Percentiles rank a stretch among this genome's conserved stretches.
phyloP scores from a whole-genome alignment of 106 monocot genomes.

The Dendrobium catenatum region DNA sequence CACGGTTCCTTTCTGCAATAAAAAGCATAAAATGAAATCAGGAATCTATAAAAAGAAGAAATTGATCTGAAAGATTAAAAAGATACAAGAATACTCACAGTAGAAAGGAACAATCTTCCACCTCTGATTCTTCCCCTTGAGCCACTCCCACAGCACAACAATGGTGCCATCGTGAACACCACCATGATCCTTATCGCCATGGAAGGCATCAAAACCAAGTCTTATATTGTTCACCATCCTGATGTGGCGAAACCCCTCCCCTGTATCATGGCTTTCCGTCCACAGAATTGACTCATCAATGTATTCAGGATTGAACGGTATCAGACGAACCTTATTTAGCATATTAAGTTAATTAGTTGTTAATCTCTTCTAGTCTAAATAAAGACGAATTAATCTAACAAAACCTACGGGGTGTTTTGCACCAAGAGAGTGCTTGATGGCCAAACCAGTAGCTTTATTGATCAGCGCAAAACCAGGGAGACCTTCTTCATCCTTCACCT shows the following conservation, averaged over 20 bases:
- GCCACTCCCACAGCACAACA: conserved; percentile 45
- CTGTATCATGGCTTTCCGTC: conserved; percentile 46
- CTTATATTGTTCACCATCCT: conserved; percentile 58
- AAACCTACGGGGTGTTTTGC: conserved; percentile 42
- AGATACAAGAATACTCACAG: not conserved
- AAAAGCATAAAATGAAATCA: not conserved
- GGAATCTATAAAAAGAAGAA: not conserved
- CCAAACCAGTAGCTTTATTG: conserved; percentile 59
- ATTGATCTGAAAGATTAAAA: not conserved
- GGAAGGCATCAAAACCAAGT: conserved; percentile 46
- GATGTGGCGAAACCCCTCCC: conserved; percentile 36
- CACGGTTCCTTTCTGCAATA: not conserved
- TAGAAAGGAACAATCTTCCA: conserved; percentile 28
- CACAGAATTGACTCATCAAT: conserved; percentile 45
- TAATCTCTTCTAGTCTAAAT: not conserved
- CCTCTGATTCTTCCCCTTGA: conserved; percentile 44
- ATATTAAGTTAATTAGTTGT: not conserved
- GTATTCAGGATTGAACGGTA: conserved; percentile 40
- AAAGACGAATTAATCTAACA: not conserved
- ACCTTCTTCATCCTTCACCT: conserved; percentile 77
- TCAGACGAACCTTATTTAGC: conserved; percentile 28
- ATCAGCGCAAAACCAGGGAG: conserved; percentile 62
- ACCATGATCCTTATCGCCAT: conserved; percentile 50
- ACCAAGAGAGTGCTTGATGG: conserved; percentile 71
- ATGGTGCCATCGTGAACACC: conserved; percentile 47